Conservation (phyloP, 2,329 filamentous ascomycete genomes). For the Claviceps paspali region DNA sequence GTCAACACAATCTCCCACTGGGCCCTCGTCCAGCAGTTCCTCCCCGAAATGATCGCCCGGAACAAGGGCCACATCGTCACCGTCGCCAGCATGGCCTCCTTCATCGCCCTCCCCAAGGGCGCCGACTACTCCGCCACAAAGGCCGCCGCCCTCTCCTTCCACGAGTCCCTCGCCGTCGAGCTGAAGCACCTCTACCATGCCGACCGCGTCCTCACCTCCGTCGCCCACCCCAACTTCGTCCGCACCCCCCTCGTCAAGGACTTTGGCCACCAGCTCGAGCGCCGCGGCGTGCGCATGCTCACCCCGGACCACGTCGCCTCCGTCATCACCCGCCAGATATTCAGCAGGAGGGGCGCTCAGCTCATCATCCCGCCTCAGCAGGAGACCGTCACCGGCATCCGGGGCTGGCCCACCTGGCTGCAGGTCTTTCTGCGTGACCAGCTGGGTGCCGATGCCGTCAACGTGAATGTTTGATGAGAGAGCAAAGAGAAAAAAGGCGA, state of each 20-base stretch:
- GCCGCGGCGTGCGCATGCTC: constrained; percentile 15
- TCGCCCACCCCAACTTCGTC: constrained; percentile 44
- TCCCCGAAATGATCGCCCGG: constrained; percentile 44
- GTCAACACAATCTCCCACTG: constrained; percentile 55
- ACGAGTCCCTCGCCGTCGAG: constrained; percentile 46
- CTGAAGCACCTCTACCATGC: constrained; percentile 44
- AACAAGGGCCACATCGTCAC: constrained; percentile 62
- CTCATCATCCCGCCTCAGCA: constrained; percentile 25
- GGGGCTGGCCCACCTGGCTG: constrained; percentile 26
- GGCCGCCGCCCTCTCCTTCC: constrained; percentile 48
- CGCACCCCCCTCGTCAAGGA: constrained; percentile 28
- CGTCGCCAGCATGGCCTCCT: constrained; percentile 50
- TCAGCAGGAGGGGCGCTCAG: constrained; percentile 28
- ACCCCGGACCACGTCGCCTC: constrained; percentile 22
- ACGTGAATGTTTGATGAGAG: too few relatives aligned
- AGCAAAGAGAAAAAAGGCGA: background rate
- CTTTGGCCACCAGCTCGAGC: constrained; percentile 14
- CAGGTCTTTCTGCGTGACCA: constrained; percentile 18
- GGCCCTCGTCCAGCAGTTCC: constrained; percentile 47
- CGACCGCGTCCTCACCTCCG: constrained; percentile 44
- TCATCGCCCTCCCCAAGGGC: constrained; percentile 41
- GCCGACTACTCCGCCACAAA: constrained; percentile 54
- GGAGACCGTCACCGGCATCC: constrained; percentile 15
- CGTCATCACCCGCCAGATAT: constrained; percentile 28
- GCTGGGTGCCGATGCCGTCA: constrained; percentile 1